Percentiles rank a stretch among this genome's conserved stretches.
Conservation (phyloP, 257 asterid species). For the Paulownia fortunei region DNA sequence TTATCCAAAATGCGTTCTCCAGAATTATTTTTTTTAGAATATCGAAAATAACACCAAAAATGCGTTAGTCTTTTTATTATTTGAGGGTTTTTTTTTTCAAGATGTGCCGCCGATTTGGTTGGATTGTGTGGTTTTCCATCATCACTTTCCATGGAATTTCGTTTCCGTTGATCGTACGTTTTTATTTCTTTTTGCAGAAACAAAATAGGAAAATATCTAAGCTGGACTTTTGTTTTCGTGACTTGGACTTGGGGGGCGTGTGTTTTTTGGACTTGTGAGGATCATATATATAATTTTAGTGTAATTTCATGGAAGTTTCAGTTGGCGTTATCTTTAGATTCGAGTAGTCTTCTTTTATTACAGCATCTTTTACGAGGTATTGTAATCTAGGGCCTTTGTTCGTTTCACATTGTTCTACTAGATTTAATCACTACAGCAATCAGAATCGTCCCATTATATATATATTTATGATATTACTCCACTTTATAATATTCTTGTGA, state of each 20-base stretch:
- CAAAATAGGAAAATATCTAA: background rate
- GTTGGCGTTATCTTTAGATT: background rate
- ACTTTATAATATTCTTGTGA: no score
- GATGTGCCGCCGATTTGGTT: constrained; percentile 1
- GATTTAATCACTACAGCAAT: no score
- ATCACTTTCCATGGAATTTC: constrained; percentile 28
- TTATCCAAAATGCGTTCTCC: no score
- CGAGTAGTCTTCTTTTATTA: background rate
- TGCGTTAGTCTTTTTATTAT: background rate
- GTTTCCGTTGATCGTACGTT: constrained; percentile 9
- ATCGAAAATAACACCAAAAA: no score
- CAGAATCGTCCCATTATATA: no score
- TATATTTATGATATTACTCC: no score
- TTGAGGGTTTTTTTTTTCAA: background rate
- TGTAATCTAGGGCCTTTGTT: background rate
- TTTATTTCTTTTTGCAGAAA: background rate
- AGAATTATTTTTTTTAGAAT: no score
- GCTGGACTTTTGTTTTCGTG: constrained; percentile 18
- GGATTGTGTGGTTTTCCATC: background rate
- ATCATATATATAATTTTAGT: background rate
- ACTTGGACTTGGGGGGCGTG: constrained; percentile 2
- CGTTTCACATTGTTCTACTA: background rate
- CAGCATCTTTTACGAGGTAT: background rate
- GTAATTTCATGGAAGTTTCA: constrained; percentile 39
- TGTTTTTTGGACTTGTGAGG: constrained; percentile 30